Evolutionary conservation across 345 rosid genomes (phyloP), one percentile per base, ranked within the genome.

Genomic region (Lumnitzera littorea): DNA sequence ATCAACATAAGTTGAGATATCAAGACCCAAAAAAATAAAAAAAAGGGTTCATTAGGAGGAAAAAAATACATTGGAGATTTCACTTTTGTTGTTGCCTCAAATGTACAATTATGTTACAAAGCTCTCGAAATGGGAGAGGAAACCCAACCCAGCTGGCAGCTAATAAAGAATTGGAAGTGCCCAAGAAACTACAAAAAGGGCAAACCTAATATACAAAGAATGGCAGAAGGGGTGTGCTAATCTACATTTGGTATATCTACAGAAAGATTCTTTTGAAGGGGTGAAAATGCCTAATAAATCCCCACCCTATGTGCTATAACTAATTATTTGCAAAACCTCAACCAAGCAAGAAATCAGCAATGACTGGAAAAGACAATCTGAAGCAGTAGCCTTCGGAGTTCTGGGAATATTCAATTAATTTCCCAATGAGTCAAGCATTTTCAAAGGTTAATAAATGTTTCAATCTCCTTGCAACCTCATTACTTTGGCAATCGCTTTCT

Each of bases 401-500:
- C 43, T 36, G 43, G 43, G 43, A 36, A 36, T 7, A 36, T 36
- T 36, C 43, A 62, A 62, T 60, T 62, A 68, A 72, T 70, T 67
- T 48, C 68, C 31, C 62, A 53, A 61, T 82, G 64, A 14, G 58
- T 46, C 46, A 53, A 20, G 56, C 0, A 15, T 25, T 76, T 66
- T 84, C 83, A 23, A 85, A 78, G 55, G 82, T 77, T 24, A 87
- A 68, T 53, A 92, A 64, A 51, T 91, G 88, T 68, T 71, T 75
- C 58, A 94, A 70, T 67, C 89, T 76, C 75, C 91, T 86, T 74
- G 83, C 85, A 15, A 86, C 92, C 73, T 88, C 96, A 0, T 61
- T 72, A 76, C 81, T 76, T 74, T 81, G 99, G 56, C 70, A 70
- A 71, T 76, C 76, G 3, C 74, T 71, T 86, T 91, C 97, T 48